A percentile compares a stretch with the other conserved stretches of the same genome.
Conservation (phyloP, 768 basidiomycete genomes). For the Calocera viscosa region DNA sequence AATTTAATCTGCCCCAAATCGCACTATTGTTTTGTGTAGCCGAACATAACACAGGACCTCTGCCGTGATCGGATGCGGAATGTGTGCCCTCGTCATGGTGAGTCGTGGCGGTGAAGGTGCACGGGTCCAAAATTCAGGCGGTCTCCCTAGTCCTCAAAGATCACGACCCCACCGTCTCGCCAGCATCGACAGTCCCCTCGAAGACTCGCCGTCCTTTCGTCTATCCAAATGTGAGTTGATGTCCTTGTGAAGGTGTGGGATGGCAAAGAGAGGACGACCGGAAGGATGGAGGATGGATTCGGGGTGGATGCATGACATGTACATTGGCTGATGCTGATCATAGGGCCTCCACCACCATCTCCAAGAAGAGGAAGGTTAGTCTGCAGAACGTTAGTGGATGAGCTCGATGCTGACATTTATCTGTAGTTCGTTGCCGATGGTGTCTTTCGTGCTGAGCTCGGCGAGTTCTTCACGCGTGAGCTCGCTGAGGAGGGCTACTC, state of each 20-base stretch:
- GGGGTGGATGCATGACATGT: background rate
- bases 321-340: background rate
- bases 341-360: conserved; percentile 37
- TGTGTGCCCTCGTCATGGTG: background rate
- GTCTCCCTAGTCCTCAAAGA: background rate
- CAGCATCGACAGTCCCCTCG: background rate
- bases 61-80: too few relatives aligned
- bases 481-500: conserved; percentile 99
- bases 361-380: conserved; percentile 78
- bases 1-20: too few relatives aligned
- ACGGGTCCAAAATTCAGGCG: background rate
- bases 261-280: background rate
- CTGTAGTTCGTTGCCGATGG: conserved; percentile 80
- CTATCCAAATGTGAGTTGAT: background rate
- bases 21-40: too few relatives aligned
- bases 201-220: background rate
- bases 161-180: background rate
- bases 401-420: background rate
- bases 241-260: background rate
- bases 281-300: background rate
- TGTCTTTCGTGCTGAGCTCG: conserved; percentile 98
- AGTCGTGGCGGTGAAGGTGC: background rate
- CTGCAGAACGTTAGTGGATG: background rate
- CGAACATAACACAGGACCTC: too few relatives aligned
- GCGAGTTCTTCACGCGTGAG: conserved; percentile 97